phyloP scores from a whole-genome alignment of 805 yeast genomes.

The Pichia californica region DNA sequence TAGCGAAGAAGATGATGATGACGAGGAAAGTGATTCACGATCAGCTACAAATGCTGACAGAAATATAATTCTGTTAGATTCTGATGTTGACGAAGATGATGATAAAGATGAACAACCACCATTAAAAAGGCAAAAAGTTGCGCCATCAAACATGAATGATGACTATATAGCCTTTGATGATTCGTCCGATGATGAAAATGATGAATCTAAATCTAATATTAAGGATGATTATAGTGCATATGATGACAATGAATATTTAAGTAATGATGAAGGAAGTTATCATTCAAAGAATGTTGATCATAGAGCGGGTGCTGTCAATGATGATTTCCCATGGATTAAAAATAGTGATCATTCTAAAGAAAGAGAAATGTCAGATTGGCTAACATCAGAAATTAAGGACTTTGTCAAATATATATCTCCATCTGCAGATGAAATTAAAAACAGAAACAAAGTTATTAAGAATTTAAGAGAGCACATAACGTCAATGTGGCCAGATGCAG shows the following conservation, averaged over 20 bases:
- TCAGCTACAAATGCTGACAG: conserved; percentile 6
- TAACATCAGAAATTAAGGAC: conserved; percentile 77
- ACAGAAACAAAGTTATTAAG: conserved; percentile 59
- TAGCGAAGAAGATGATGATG: conserved; percentile 4
- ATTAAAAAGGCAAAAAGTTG: conserved; percentile 12
- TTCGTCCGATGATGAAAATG: conserved; percentile 37
- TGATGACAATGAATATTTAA: conserved; percentile 33
- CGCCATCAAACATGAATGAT: conserved; percentile 38
- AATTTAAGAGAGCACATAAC: conserved; percentile 48
- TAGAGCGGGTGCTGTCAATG: conserved; percentile 25
- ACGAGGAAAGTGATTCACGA: not conserved
- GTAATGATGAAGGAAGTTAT: conserved; percentile 36
- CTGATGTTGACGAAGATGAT: not conserved
- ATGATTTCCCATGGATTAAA: conserved; percentile 66
- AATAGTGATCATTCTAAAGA: conserved; percentile 73
- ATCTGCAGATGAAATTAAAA: conserved; percentile 59
- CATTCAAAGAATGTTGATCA: conserved; percentile 23
- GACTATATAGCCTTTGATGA: conserved; percentile 54
- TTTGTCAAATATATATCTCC: conserved; percentile 86
- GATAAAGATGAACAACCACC: conserved; percentile 5
- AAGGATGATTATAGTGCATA: conserved; percentile 26
- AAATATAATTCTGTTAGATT: not conserved
- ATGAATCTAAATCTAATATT: conserved; percentile 28
- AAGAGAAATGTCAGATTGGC: conserved; percentile 77
- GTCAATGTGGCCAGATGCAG: conserved; percentile 70